Base-by-base conservation (phyloP, 1,284 basidiomycete genomes). In the Leccinum cinnamomeum region DNA sequence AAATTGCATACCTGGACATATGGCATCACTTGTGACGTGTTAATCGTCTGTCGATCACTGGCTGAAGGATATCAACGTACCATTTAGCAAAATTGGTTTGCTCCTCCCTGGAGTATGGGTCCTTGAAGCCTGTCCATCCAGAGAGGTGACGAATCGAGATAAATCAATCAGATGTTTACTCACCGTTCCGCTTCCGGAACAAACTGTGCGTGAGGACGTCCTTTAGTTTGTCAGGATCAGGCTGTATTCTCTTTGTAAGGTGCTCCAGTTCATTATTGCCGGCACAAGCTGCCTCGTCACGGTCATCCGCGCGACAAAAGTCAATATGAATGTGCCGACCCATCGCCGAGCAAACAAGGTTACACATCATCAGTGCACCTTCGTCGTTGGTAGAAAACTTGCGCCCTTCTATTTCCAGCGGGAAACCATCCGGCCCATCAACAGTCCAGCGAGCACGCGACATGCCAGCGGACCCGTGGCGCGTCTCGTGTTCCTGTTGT, bases 401-500 rank as follows among this genome's bases (percentile, higher is more conserved):
- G 35, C 35, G 35, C 35, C 35, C 12, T 37, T 37, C 35, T 37
- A 37, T 37, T 37, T 37, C 35, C 35, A 37, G 35, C 35, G 35
- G 35, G 35, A 75, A 59, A 11, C 78, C 71, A 25, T 85, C 81
- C 0, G 78, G 75, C 0, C 81, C 82, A 56, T 86, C 84, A 2
- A 89, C 68, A 0, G 80, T 76, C 87, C 87, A 88, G 41, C 76
- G 76, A 0, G 82, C 82, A 55, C 72, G 76, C 0, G 84, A 82
- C 87, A 88, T 88, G 30, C 30, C 30, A 30, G 30, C 8, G 1
- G 35, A 37, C 12, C 35, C 35, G 12, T 37, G 35, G 18, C 8
- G 78, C 0, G 86, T 89, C 39, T 87, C 84, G 60, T 88, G 86
- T 50, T 85, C 81, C 62, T 80, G 77, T 64, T 88, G 86, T 0